Evolutionary conservation across 78 protist species (phyloP).

Genomic region (Isochrysis galbana): DNA sequence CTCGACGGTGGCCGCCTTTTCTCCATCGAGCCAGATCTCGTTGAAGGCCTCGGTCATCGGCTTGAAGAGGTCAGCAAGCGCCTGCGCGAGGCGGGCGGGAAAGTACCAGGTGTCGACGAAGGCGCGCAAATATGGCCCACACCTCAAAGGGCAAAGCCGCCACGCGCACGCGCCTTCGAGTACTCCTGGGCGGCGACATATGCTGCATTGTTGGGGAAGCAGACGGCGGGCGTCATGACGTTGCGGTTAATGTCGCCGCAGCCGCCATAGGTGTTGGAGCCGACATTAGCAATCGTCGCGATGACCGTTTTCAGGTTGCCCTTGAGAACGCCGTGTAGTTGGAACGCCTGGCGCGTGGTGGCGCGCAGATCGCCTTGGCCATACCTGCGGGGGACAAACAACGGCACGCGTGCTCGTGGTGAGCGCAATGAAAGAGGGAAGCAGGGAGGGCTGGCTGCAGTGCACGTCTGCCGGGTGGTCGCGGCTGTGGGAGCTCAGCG

Average conservation of each 20-base stretch:
- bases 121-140: background rate
- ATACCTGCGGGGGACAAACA: no score
- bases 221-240: constrained; percentile 51
- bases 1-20: constrained; percentile 14
- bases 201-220: background rate
- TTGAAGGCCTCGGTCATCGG: constrained; percentile 14
- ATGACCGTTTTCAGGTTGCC: constrained; percentile 41
- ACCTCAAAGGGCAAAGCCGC: background rate
- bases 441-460: no score
- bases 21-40: constrained; percentile 42
- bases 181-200: background rate
- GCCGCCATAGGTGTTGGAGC: constrained; percentile 67
- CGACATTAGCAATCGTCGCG: constrained; percentile 30
- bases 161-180: no score
- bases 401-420: no score
- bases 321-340: constrained; percentile 48
- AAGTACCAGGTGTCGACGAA: background rate
- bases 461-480: background rate
- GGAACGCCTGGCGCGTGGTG: constrained; percentile 57
- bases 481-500: no score
- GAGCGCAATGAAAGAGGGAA: no score
- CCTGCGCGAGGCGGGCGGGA: no score
- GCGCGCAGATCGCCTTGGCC: constrained; percentile 48
- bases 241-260: constrained; percentile 83
- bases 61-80: constrained; percentile 20